These are phyloP conservation scores for Scedosporium minutisporum DNA, from an alignment of 2,329 filamentous ascomycete genomes.

Conservation along the genomic window DNA sequence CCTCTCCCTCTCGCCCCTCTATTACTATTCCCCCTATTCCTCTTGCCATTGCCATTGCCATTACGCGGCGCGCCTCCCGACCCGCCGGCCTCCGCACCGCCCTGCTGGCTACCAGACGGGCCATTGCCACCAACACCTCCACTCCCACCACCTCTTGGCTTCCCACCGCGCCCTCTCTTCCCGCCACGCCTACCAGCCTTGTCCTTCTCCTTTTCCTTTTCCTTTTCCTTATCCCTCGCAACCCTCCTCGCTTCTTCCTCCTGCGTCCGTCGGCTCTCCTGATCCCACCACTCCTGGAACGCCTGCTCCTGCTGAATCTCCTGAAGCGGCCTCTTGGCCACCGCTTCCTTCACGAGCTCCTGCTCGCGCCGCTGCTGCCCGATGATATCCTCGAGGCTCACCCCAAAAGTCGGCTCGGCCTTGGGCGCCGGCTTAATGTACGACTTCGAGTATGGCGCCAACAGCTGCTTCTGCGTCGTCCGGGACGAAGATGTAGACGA, in stretches of 20 bases:
- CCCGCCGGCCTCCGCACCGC: neutral
- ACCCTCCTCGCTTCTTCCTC: slow-evolving; percentile 44
- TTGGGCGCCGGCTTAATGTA: slow-evolving; percentile 50
- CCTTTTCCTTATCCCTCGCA: slow-evolving; percentile 32
- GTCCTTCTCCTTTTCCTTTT: slow-evolving; percentile 33
- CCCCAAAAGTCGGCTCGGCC: slow-evolving; percentile 53
- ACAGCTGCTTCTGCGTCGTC: slow-evolving; percentile 25
- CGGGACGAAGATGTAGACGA: slow-evolving; percentile 17
- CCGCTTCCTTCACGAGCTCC: slow-evolving; percentile 69
- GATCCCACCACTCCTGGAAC: slow-evolving; percentile 95
- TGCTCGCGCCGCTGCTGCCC: slow-evolving; percentile 80
- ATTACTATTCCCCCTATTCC: neutral
- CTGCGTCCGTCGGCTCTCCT: slow-evolving; percentile 64
- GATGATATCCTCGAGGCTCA: slow-evolving; percentile 82
- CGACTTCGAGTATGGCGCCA: slow-evolving; percentile 51
- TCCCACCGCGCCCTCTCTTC: neutral
- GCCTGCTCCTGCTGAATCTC: slow-evolving; percentile 97
- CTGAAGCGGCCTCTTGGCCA: slow-evolving; percentile 77
- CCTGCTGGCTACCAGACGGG: neutral
- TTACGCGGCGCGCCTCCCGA: neutral
- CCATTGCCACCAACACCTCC: neutral
- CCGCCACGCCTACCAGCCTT: slow-evolving; percentile 2
- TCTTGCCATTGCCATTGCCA: neutral
- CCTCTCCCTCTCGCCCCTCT: neutral
- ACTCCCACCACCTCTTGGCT: neutral